phyloP scores from a whole-genome alignment of 2,329 filamentous ascomycete genomes.

The Penicillium capsulatum region DNA sequence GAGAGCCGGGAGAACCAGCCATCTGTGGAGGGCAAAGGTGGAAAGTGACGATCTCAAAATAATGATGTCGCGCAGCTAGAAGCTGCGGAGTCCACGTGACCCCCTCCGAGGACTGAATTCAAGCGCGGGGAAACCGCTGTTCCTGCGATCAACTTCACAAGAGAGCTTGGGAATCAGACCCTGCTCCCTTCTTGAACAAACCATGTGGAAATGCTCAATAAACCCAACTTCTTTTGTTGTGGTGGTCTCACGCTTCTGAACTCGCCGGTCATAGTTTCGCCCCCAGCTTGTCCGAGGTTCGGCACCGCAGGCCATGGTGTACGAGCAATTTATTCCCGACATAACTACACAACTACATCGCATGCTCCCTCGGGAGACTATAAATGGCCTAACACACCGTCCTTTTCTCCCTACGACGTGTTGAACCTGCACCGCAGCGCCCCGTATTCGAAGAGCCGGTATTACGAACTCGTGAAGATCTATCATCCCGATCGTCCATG shows the following conservation, averaged over 20 bases:
- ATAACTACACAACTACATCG: slow-evolving; percentile 35
- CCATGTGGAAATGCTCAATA: slow-evolving; percentile 48
- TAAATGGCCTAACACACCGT: slow-evolving; percentile 43
- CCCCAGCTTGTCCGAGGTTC: slow-evolving; percentile 25
- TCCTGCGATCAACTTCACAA: not conserved
- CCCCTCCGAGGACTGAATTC: slow-evolving; percentile 1
- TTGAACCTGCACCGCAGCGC: slow-evolving; percentile 59
- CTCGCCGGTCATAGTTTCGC: slow-evolving; percentile 20
- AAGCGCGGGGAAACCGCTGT: not conserved
- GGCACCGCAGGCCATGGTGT: slow-evolving; percentile 5
- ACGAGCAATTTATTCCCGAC: not conserved
- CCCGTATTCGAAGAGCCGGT: slow-evolving; percentile 76
- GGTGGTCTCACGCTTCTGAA: slow-evolving; percentile 36
- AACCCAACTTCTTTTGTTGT: slow-evolving; percentile 38
- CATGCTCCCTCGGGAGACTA: slow-evolving; percentile 29
- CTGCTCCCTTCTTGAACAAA: slow-evolving; percentile 23
- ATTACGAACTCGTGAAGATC: slow-evolving; percentile 87
- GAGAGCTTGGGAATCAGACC: slow-evolving; percentile 12
- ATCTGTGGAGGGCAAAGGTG: not conserved
- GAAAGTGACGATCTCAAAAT: not conserved
- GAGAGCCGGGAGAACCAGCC: too few relatives aligned
- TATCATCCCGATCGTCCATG: slow-evolving; percentile 80
- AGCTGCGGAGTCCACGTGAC: slow-evolving; percentile 16
- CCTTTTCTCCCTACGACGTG: slow-evolving; percentile 80
- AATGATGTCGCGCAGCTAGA: not conserved